Percentiles rank a stretch among this genome's conserved stretches.
Conservation (phyloP, 768 basidiomycete genomes). For the Phaffia australis region DNA sequence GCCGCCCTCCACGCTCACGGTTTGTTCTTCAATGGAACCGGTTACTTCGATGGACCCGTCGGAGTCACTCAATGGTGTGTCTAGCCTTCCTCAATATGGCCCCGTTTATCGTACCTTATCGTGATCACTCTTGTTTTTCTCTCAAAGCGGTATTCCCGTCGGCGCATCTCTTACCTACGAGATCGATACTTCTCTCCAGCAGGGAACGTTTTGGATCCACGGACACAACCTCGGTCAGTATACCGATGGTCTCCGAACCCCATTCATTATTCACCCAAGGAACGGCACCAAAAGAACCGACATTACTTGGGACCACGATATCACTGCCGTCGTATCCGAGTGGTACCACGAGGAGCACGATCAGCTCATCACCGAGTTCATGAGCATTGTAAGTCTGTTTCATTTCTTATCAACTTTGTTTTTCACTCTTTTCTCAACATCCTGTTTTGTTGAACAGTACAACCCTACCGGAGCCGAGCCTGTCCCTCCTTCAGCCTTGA, state of each 20-base stretch:
- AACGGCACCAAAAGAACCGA: slow-evolving; percentile 41
- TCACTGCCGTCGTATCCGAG: slow-evolving; percentile 71
- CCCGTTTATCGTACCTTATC: neutral
- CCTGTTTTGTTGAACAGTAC: slow-evolving; percentile 12
- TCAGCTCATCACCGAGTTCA: slow-evolving; percentile 53
- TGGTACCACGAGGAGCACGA: slow-evolving; percentile 81
- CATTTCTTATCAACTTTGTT: neutral
- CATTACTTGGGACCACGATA: slow-evolving; percentile 75
- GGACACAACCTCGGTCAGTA: slow-evolving; percentile 56
- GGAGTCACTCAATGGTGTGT: slow-evolving; percentile 71
- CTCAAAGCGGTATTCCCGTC: slow-evolving; percentile 48
- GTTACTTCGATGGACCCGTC: slow-evolving; percentile 81
- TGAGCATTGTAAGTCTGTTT: slow-evolving; percentile 44
- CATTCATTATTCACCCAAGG: slow-evolving; percentile 56
- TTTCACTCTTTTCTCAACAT: slow-evolving; percentile 2
- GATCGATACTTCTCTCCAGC: slow-evolving; percentile 41
- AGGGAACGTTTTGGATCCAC: slow-evolving; percentile 40
- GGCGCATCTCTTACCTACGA: slow-evolving; percentile 61
- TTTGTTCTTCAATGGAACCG: slow-evolving; percentile 79
- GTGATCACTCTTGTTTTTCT: neutral
- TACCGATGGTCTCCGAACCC: slow-evolving; percentile 83
- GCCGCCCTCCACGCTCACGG: slow-evolving; percentile 84
- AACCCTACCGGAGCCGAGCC: slow-evolving; percentile 59
- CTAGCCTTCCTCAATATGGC: neutral
- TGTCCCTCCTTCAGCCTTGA: slow-evolving; percentile 70